phyloP scores from a whole-genome alignment of 305 asterid species.

The Vinca major region DNA sequence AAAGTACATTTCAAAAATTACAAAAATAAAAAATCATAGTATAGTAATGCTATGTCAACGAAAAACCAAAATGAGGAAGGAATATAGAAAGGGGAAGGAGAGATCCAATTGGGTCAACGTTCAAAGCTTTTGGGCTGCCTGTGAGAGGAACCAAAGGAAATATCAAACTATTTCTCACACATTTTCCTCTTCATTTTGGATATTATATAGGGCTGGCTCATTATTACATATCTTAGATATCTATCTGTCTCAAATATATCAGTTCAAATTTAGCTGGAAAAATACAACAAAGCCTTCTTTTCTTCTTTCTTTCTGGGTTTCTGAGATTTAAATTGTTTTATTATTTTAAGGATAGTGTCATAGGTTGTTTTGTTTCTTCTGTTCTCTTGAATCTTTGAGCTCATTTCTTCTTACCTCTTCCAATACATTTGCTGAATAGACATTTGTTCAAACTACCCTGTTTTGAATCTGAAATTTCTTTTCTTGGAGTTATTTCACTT shows the following conservation, averaged over 20 bases:
- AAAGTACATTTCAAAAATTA: too few species aligned
- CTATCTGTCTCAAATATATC: constrained; percentile 9
- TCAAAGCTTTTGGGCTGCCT: constrained; percentile 43
- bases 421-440: too few species aligned
- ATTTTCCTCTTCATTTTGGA: neutral
- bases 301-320: constrained; percentile 13
- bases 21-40: too few species aligned
- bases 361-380: too few species aligned
- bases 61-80: neutral
- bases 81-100: constrained; percentile 1
- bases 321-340: constrained; percentile 6
- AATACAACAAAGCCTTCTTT: constrained; percentile 5
- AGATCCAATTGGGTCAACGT: constrained; percentile 48
- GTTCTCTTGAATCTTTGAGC: too few species aligned
- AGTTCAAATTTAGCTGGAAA: constrained; percentile 13
- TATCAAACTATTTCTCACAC: constrained; percentile 18
- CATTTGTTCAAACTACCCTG: neutral
- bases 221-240: neutral
- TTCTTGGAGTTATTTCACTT: constrained; percentile 10
- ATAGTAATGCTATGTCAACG: too few species aligned
- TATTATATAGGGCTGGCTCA: neutral
- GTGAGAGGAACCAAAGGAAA: constrained; percentile 27
- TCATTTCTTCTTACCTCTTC: too few species aligned
- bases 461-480: constrained; percentile 15
- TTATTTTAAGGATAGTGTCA: neutral